Evolutionary conservation across 176 grass and related monocot genomes (phyloP), one percentile per base, ranked within the genome.

Genomic region (Dendrocalamus sinicus): DNA sequence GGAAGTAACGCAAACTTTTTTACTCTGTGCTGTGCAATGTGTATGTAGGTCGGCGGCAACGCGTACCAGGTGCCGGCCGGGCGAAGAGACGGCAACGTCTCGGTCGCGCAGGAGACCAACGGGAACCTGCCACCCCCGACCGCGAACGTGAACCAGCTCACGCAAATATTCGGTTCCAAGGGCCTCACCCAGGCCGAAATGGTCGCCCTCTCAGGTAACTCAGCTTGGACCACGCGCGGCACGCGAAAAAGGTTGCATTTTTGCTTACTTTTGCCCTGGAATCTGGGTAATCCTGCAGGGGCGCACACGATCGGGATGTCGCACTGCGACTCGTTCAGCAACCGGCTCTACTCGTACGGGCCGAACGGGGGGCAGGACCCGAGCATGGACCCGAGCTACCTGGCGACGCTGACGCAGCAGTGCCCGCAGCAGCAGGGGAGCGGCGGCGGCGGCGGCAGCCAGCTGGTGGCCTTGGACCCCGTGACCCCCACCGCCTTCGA

Each of bases 261-360:
- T 63, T 28, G 12, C 24, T 30, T 14, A 28, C 61, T 13, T 48
- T 48, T 50, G 12, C 12, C 24, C 44, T 14, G 61, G 13, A 44
- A 44, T 13, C 20, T 50, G 72, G 11, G 12, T 11, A 20, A 10
- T 45, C 40, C 44, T 28, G 16, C 74, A 93, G 96, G 97, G 0
- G 96, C 93, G 67, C 96, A 98, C 88, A 94, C 96, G 16, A 79
- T 98, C 16, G 96, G 96, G 9, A n/a, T 12, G 37, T 78, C 96
- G 58, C 91, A 91, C 35, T 98, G 96, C 84, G 85, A 84, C 83
- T 92, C 96, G 4, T 98, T 98, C 90, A 67, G 55, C 78, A 72
- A 19, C 78, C 79, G 97, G 1, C 79, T 99, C n/a, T 94, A 92
- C 84, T 41, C 67, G 47, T 92, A 78, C 55, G 86, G 86, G 9